These are phyloP conservation scores for Huntiella bhutanensis DNA, from an alignment of 2,329 filamentous ascomycete species.

Conservation along the genomic window DNA sequence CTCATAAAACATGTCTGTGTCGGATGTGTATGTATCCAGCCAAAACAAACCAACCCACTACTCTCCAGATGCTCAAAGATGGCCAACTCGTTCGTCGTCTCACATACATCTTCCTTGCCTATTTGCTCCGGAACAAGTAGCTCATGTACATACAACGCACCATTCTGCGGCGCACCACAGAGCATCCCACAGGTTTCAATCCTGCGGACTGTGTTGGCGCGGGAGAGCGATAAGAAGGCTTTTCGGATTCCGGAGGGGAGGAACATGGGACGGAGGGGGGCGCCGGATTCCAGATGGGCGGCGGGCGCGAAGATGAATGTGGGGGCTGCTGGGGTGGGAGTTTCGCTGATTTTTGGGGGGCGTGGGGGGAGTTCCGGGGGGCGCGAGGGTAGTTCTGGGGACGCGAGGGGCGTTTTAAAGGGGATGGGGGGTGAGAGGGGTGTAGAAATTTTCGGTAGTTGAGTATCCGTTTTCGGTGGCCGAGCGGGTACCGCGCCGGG, in stretches of 20 bases:
- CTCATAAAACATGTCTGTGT: conserved; percentile 97
- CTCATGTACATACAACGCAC: conserved; percentile 77
- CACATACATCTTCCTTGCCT: conserved; percentile 81
- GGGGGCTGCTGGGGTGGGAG: conserved; percentile 2
- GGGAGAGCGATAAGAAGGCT: conserved; percentile 55
- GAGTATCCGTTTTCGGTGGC: not conserved
- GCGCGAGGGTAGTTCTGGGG: conserved; percentile 5
- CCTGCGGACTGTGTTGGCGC: conserved; percentile 58
- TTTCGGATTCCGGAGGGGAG: conserved; percentile 57
- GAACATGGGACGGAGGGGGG: conserved; percentile 72
- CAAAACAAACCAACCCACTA: conserved; percentile 67
- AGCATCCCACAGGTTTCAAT: conserved; percentile 92
- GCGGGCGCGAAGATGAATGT: conserved; percentile 61
- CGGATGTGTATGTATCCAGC: conserved; percentile 97
- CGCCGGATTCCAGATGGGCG: conserved; percentile 77
- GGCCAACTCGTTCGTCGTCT: conserved; percentile 70
- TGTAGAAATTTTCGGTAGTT: not conserved
- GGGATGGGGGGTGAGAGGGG: too few species aligned
- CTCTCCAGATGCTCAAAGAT: conserved; percentile 79
- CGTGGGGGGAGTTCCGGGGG: conserved; percentile 5
- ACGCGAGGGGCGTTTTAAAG: not conserved
- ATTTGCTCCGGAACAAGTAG: conserved; percentile 83
- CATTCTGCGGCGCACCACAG: conserved; percentile 76
- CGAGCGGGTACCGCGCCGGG: not conserved
- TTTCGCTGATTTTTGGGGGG: conserved; percentile 1